A percentile compares a stretch with the other conserved stretches of the same genome.
These are phyloP conservation scores for Paracoccidioides brasiliensis DNA, from an alignment of 2,329 filamentous ascomycete genomes.

Conservation along the genomic window DNA sequence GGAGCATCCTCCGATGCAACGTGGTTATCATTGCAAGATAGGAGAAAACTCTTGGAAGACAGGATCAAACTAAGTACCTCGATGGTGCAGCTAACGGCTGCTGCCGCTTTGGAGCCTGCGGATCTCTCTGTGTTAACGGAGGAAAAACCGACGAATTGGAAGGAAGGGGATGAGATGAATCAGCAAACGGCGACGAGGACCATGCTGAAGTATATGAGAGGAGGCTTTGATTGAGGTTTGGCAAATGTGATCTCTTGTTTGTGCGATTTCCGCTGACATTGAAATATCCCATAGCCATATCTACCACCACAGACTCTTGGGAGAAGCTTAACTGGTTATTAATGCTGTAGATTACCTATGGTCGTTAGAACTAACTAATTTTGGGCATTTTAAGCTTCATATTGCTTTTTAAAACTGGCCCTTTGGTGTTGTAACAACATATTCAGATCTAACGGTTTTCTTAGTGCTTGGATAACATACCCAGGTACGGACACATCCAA, in stretches of 20 bases:
- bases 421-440: too few relatives aligned
- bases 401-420: too few relatives aligned
- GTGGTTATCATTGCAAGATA: background rate
- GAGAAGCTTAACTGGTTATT: too few relatives aligned
- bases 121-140: constrained; percentile 1
- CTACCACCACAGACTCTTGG: too few relatives aligned
- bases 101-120: background rate
- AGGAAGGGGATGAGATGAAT: constrained; percentile 1
- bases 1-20: background rate
- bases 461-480: too few relatives aligned
- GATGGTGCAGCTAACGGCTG: background rate
- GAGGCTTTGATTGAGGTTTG: background rate
- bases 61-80: background rate
- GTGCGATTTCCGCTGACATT: too few relatives aligned
- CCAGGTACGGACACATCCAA: too few relatives aligned
- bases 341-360: too few relatives aligned
- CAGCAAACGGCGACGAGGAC: background rate
- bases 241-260: background rate
- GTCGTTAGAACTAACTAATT: too few relatives aligned
- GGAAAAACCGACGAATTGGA: background rate
- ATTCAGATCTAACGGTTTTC: too few relatives aligned
- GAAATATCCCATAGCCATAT: too few relatives aligned
- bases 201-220: background rate
- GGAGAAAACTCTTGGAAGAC: background rate
- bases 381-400: too few relatives aligned